Percentiles rank a stretch among this genome's conserved stretches.
phyloP scores from a whole-genome alignment of 2,329 filamentous ascomycete genomes.

The Ceratocystis cacaofunesta region DNA sequence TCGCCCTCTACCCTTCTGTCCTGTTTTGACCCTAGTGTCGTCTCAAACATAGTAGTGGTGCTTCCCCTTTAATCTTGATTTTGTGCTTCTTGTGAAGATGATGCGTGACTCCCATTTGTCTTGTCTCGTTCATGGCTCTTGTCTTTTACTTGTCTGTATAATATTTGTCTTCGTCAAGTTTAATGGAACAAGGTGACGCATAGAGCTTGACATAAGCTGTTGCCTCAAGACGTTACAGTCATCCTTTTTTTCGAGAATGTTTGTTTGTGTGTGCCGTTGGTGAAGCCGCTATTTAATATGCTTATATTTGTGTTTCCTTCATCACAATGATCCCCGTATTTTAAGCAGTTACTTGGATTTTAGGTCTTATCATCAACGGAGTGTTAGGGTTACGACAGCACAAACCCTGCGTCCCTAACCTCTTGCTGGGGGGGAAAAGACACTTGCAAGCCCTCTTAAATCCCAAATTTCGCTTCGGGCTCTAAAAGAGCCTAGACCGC shows the following conservation, averaged over 20 bases:
- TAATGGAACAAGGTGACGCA: too few species aligned
- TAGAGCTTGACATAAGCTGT: too few species aligned
- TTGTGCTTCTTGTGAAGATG: not conserved
- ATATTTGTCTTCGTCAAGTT: too few species aligned
- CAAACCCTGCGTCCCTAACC: not conserved
- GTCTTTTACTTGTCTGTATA: too few species aligned
- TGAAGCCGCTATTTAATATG: not conserved
- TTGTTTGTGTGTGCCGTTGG: not conserved
- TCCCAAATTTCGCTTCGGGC: not conserved
- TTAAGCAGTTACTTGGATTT: too few species aligned
- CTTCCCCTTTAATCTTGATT: conserved; percentile 3
- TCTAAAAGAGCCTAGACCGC: not conserved
- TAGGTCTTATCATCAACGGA: not conserved
- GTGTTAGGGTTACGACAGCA: not conserved
- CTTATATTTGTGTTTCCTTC: not conserved
- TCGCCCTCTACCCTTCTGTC: not conserved
- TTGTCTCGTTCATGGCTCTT: not conserved
- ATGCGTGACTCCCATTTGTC: not conserved
- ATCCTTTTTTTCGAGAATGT: not conserved
- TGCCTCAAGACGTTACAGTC: too few species aligned
- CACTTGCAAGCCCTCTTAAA: not conserved
- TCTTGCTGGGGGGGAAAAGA: too few species aligned
- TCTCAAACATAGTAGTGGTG: conserved; percentile 4
- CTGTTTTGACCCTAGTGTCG: not conserved
- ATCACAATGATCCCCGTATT: not conserved